Percentiles rank a stretch among this genome's conserved stretches.
Conservation (phyloP, 352 stramenopile genomes). For the Globisporangium solare region DNA sequence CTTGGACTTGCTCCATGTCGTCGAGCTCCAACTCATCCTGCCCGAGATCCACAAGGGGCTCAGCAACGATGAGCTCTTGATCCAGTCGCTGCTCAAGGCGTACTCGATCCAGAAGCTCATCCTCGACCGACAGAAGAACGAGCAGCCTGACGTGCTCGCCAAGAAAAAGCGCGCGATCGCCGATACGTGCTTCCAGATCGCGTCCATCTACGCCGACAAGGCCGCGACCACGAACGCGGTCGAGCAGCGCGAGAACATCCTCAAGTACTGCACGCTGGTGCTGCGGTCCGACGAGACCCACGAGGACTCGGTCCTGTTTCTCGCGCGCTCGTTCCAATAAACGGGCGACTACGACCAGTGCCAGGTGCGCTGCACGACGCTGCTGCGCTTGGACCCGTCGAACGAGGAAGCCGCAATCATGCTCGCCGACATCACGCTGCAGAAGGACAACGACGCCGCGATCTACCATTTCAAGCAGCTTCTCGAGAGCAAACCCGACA, state of each 20-base stretch:
- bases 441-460: constrained; percentile 85
- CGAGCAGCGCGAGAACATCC: constrained; percentile 50
- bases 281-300: constrained; percentile 76
- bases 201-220: constrained; percentile 53
- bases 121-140: constrained; percentile 73
- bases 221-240: neutral
- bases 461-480: constrained; percentile 90
- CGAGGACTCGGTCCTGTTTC: constrained; percentile 79
- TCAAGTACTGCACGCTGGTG: constrained; percentile 79
- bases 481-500: constrained; percentile 85
- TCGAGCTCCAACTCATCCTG: constrained; percentile 73
- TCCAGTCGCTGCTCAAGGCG: constrained; percentile 77
- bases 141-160: constrained; percentile 73
- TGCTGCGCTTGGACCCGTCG: constrained; percentile 75
- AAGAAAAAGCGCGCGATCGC: constrained; percentile 71
- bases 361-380: constrained; percentile 76
- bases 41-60: constrained; percentile 76
- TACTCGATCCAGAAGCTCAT: constrained; percentile 85
- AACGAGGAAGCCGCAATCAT: constrained; percentile 88
- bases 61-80: constrained; percentile 61
- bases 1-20: constrained; percentile 57
- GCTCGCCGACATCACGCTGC: constrained; percentile 87
- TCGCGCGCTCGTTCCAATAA: constrained; percentile 71
- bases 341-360: constrained; percentile 82
- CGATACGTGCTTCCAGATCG: constrained; percentile 84